These are phyloP conservation scores for Zychaea mexicana DNA, from an alignment of 371 early-diverging fungal species.

Conservation along the genomic window DNA sequence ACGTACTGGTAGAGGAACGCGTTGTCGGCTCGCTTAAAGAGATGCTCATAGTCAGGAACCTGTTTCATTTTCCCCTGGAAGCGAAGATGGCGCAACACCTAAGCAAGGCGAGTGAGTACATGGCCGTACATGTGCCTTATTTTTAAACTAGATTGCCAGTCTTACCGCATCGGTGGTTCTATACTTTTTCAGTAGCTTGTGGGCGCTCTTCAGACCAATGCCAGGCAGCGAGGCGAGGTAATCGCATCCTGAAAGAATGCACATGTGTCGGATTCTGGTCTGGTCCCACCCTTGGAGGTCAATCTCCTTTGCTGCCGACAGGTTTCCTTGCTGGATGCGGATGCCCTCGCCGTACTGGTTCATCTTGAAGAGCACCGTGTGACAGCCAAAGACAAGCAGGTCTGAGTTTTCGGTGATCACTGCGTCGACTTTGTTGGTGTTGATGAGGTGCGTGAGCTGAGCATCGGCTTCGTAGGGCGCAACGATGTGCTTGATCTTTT, in stretches of 20 bases:
- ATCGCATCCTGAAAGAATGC: constrained; percentile 97
- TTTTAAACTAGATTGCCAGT: too few relatives aligned
- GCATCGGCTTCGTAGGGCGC: constrained; percentile 99
- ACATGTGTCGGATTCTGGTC: constrained; percentile 83
- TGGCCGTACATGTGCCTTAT: too few relatives aligned
- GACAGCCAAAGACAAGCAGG: constrained; percentile 93
- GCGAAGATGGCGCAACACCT: constrained; percentile 24
- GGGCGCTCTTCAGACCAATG: constrained; percentile 88
- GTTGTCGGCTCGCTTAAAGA: constrained; percentile 72
- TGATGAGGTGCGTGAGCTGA: constrained; percentile 89
- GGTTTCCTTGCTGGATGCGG: constrained; percentile 49
- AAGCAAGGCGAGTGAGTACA: too few relatives aligned
- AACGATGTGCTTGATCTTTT: constrained; percentile 79
- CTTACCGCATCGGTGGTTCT: constrained; percentile 47
- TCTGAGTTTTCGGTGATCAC: constrained; percentile 98
- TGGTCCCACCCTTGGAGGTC: constrained; percentile 60
- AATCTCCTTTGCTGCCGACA: constrained; percentile 24
- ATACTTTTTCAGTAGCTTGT: constrained; percentile 60
- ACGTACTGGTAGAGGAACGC: constrained; percentile 87
- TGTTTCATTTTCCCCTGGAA: constrained; percentile 38
- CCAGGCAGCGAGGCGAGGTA: constrained; percentile 86
- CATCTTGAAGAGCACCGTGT: constrained; percentile 79
- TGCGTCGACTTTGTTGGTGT: constrained; percentile 71
- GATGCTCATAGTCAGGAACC: constrained; percentile 59
- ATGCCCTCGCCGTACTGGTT: constrained; percentile 70